These are phyloP conservation scores for Stagonosporopsis vannaccii DNA, from an alignment of 2,329 filamentous ascomycete species.

Conservation along the genomic window DNA sequence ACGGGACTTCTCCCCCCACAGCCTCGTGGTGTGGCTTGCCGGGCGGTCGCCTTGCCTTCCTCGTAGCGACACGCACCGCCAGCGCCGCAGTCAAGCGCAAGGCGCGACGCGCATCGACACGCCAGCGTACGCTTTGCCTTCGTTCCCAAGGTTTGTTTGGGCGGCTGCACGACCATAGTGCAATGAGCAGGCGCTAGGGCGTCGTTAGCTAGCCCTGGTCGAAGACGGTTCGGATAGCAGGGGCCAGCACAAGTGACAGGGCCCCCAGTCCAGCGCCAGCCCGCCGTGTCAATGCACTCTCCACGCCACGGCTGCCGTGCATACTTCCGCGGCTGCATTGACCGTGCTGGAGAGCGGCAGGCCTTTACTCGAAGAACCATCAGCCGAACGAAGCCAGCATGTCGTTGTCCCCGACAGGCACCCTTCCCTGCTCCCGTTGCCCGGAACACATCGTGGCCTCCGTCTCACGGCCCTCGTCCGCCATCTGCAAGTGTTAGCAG, in stretches of 20 bases:
- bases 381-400: slow-evolving; percentile 52
- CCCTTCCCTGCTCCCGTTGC: slow-evolving; percentile 47
- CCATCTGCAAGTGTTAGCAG: slow-evolving; percentile 47
- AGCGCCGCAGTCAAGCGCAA: slow-evolving; percentile 26
- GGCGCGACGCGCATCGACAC: slow-evolving; percentile 24
- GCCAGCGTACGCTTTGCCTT: slow-evolving; percentile 30
- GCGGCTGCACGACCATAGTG: slow-evolving; percentile 37
- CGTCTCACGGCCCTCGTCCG: slow-evolving; percentile 49
- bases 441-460: slow-evolving; percentile 47
- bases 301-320: slow-evolving; percentile 39
- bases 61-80: slow-evolving; percentile 16
- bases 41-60: slow-evolving; percentile 17
- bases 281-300: slow-evolving; percentile 34
- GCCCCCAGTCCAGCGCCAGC: slow-evolving; percentile 31
- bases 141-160: slow-evolving; percentile 32
- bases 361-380: slow-evolving; percentile 48
- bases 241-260: slow-evolving; percentile 32
- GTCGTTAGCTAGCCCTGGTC: slow-evolving; percentile 33
- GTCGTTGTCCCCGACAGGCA: slow-evolving; percentile 42
- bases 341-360: slow-evolving; percentile 40
- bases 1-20: background rate
- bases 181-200: slow-evolving; percentile 29
- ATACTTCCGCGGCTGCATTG: slow-evolving; percentile 47
- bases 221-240: slow-evolving; percentile 41
- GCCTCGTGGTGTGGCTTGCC: slow-evolving; percentile 5